Evolutionary conservation across 306 rosid species (phyloP), one percentile per base, ranked within the genome.

Genomic region (Cucurbita pepo): DNA sequence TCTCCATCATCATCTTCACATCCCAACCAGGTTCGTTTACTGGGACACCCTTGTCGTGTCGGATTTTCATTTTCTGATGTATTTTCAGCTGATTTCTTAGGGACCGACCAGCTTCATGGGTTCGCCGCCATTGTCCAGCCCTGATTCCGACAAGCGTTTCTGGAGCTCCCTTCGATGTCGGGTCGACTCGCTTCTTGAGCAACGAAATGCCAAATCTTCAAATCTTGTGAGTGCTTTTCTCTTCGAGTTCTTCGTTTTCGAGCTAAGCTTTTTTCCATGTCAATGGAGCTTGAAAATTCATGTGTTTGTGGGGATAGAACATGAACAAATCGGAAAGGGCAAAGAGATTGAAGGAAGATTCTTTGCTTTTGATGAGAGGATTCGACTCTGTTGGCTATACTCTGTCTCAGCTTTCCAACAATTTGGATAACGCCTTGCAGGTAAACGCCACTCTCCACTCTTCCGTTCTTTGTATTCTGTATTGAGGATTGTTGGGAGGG

Each of bases 311-410:
- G 54, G 76, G 34, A 30, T 30, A 30, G 34, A 30, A 30, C 34
- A 30, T 0, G 34, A 30, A 30, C 52, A 82, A 72, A 44, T 52
- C 76, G 25, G 82, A 82, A 34, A 60, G 71, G 50, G 73, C 84
- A 0, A 83, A 80, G 48, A 55, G 74, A 16, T 79, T 84, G 83
- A 89, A 86, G 86, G 92, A 91, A 70, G 93, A 88, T 64, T 81
- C 97, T 0, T 37, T 85, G 87, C 88, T 91, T 66, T 81, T 91
- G 77, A 76, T 94, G 10, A 80, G 97, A 84, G 99, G 99, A 48
- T 94, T 94, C 77, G 96, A 91, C 59, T 91, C 97, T 9, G 79
- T 95, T 61, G 82, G 95, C 41, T 77, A 86, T 71, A 89, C 97
- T 0, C 86, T 90, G 16, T 85, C 96, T 76, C 85, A 86, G 71